These are phyloP conservation scores for Liquidambar formosana DNA, from an alignment of 164 flowering plant genomes.

Conservation along the genomic window DNA sequence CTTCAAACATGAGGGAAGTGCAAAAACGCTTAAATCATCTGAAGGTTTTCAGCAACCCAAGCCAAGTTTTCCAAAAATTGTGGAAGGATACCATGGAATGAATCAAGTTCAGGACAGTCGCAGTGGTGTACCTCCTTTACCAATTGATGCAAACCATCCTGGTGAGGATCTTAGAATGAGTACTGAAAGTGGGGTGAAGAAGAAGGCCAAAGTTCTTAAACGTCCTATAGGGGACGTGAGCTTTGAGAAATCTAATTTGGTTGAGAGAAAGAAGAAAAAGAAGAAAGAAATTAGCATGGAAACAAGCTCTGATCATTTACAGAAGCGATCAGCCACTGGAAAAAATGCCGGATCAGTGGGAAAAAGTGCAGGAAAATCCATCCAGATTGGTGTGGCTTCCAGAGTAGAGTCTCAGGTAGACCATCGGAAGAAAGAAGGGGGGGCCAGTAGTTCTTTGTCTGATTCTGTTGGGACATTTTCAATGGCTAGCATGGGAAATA, in stretches of 20 bases:
- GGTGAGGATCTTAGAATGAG: slow-evolving; percentile 14
- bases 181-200: slow-evolving; percentile 31
- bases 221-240: slow-evolving; percentile 37
- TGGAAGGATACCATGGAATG: slow-evolving; percentile 12
- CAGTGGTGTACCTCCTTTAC: not conserved
- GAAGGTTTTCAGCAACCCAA: slow-evolving; percentile 21
- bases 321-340: slow-evolving; percentile 29
- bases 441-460: slow-evolving; percentile 8
- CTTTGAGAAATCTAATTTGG: slow-evolving; percentile 31
- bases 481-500: slow-evolving; percentile 17
- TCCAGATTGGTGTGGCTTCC: slow-evolving; percentile 20
- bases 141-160: slow-evolving; percentile 21
- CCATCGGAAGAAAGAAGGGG: slow-evolving; percentile 29
- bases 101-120: slow-evolving; percentile 21
- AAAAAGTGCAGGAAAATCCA: slow-evolving; percentile 31
- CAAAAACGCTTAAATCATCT: not conserved
- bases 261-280: slow-evolving; percentile 60
- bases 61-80: not conserved
- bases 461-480: slow-evolving; percentile 12
- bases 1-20: slow-evolving; percentile 10
- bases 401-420: slow-evolving; percentile 26
- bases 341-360: slow-evolving; percentile 25
- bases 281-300: slow-evolving; percentile 36
- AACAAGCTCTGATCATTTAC: slow-evolving; percentile 17
- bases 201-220: slow-evolving; percentile 48